Evolutionary conservation across 805 yeast species (phyloP).

Genomic region (Lipomyces lipofer): DNA sequence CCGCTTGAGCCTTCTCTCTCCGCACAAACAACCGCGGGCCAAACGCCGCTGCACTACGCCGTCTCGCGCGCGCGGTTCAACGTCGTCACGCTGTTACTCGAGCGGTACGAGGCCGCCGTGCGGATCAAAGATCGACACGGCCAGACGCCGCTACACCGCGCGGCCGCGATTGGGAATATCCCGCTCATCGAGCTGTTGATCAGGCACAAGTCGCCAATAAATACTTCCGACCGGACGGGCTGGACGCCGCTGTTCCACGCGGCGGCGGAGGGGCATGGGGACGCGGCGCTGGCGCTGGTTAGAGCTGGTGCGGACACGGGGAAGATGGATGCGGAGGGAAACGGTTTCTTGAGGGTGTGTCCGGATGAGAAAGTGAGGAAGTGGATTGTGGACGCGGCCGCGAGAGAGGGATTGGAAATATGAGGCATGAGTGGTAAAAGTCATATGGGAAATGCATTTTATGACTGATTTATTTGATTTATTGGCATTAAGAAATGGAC

Average conservation of each 20-base stretch:
- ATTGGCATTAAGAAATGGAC: no score
- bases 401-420: conserved; percentile 17
- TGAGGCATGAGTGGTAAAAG: no score
- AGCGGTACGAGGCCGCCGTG: conserved; percentile 56
- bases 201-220: conserved; percentile 58
- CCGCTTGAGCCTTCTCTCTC: conserved; percentile 59
- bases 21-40: conserved; percentile 63
- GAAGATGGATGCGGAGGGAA: conserved; percentile 52
- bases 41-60: conserved; percentile 75
- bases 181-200: conserved; percentile 58
- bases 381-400: conserved; percentile 33
- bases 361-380: conserved; percentile 53
- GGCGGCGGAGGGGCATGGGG: conserved; percentile 84
- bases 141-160: conserved; percentile 74
- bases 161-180: conserved; percentile 72
- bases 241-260: conserved; percentile 93
- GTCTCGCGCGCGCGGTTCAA: conserved; percentile 64
- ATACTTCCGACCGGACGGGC: conserved; percentile 67
- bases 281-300: conserved; percentile 62
- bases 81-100: conserved; percentile 56
- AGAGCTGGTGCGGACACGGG: conserved; percentile 65
- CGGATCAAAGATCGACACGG: conserved; percentile 66
- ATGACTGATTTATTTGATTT: no score
- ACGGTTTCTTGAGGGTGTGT: conserved; percentile 56
- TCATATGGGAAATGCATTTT: no score